Conservation (phyloP, 176 grass and related monocot species). For the Chloris gayana region DNA sequence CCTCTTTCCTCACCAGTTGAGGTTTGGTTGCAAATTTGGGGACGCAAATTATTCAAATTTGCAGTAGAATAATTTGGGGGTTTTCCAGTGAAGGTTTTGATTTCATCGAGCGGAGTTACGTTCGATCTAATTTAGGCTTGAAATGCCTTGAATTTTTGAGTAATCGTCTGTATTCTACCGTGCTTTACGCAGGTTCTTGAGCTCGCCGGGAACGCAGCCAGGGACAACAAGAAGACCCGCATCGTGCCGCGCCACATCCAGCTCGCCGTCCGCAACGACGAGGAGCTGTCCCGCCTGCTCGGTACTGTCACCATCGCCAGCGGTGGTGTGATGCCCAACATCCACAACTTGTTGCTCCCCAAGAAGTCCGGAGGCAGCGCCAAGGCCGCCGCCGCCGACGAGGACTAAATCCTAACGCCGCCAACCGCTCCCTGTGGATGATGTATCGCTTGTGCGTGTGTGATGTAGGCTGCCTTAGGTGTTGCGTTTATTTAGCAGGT, state of each 20-base stretch:
- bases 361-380: conserved; percentile 69
- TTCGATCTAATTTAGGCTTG: not conserved
- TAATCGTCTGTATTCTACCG: not conserved
- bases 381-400: conserved; percentile 75
- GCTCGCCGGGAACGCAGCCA: conserved; percentile 89
- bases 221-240: conserved; percentile 97
- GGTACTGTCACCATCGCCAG: conserved; percentile 95
- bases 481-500: not conserved
- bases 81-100: not conserved
- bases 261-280: conserved; percentile 92
- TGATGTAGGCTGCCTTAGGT: not conserved
- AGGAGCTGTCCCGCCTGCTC: conserved; percentile 90
- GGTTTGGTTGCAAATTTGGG: not conserved
- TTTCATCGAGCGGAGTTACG: accelerated
- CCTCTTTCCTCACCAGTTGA: not conserved
- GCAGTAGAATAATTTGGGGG: not conserved
- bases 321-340: conserved; percentile 98
- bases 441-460: not conserved
- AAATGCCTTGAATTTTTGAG: not conserved
- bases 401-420: conserved; percentile 43
- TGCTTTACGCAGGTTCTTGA: conserved; percentile 63
- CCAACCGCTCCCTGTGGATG: not conserved
- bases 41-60: not conserved
- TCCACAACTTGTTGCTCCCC: conserved; percentile 96
- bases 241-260: conserved; percentile 99